Evolutionary conservation across 1,139 yeast species (phyloP).

Genomic region (Saccharomyces hybrid): DNA sequence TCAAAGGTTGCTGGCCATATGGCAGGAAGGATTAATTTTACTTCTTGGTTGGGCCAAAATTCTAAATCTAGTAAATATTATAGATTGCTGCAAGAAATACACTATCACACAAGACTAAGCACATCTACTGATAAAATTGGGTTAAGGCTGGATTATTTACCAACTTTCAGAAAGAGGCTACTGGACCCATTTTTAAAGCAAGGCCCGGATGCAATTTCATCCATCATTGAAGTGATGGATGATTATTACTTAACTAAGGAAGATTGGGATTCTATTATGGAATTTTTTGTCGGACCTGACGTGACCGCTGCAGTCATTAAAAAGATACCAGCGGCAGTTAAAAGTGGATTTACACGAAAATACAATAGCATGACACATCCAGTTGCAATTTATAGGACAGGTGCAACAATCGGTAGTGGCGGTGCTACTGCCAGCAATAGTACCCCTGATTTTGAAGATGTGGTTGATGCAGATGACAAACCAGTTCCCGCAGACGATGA

Average conservation of each 20-base stretch:
- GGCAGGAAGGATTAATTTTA: conserved; percentile 64
- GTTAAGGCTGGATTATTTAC: conserved; percentile 70
- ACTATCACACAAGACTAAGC: conserved; percentile 74
- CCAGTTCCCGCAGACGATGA: conserved; percentile 44
- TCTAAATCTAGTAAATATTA: conserved; percentile 75
- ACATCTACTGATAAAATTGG: conserved; percentile 72
- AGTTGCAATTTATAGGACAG: conserved; percentile 59
- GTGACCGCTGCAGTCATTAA: conserved; percentile 45
- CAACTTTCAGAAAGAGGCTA: conserved; percentile 51
- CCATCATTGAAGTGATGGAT: conserved; percentile 67
- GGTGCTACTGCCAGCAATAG: conserved; percentile 33
- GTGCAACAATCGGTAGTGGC: conserved; percentile 32
- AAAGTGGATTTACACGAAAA: conserved; percentile 76
- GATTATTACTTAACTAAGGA: conserved; percentile 77
- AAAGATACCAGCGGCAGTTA: conserved; percentile 63
- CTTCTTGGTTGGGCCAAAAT: conserved; percentile 86
- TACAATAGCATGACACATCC: conserved; percentile 78
- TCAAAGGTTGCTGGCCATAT: conserved; percentile 68
- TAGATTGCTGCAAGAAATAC: conserved; percentile 77
- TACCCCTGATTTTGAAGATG: conserved; percentile 56
- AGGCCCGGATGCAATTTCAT: conserved; percentile 57
- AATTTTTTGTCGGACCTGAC: conserved; percentile 63
- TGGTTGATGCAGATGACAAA: conserved; percentile 55
- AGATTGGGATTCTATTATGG: conserved; percentile 85
- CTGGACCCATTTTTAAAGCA: conserved; percentile 46